phyloP scores from a whole-genome alignment of 2,329 filamentous ascomycete genomes.

The Ambrosiella beaveri region DNA sequence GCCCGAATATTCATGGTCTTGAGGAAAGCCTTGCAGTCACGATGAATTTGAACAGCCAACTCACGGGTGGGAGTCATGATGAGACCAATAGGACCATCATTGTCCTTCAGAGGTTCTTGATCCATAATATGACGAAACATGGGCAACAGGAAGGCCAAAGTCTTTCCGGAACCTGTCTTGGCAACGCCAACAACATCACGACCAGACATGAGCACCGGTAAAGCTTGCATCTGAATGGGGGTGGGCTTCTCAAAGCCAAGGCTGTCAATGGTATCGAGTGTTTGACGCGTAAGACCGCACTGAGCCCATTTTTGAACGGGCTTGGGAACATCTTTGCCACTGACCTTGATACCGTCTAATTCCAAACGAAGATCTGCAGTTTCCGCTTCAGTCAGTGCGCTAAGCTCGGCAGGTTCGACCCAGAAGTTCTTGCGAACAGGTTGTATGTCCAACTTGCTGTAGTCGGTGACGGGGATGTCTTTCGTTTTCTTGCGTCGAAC shows the following conservation, averaged over 20 bases:
- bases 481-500: constrained; percentile 66
- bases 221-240: constrained; percentile 84
- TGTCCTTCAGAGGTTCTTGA: constrained; percentile 61
- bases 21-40: constrained; percentile 85
- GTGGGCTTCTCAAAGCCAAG: constrained; percentile 80
- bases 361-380: constrained; percentile 67
- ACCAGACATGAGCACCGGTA: constrained; percentile 90
- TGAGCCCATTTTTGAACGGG: constrained; percentile 95
- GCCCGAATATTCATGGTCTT: constrained; percentile 71
- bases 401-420: constrained; percentile 70
- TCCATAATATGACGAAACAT: constrained; percentile 99
- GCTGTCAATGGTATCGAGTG: constrained; percentile 65
- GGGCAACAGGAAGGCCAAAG: constrained; percentile 81
- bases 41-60: constrained; percentile 81
- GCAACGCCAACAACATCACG: constrained; percentile 91
- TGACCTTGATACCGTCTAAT: constrained; percentile 88
- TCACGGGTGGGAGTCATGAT: constrained; percentile 93
- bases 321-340: constrained; percentile 73
- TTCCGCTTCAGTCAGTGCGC: constrained; percentile 69
- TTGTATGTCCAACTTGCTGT: constrained; percentile 69
- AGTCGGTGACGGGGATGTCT: constrained; percentile 77
- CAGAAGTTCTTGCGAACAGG: constrained; percentile 91
- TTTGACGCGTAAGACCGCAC: constrained; percentile 74
- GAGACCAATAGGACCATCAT: constrained; percentile 73
- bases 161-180: constrained; percentile 96